Evolutionary conservation across 495 filamentous ascomycete species (phyloP), one percentile per base, ranked within the genome.

Genomic region (Penicillium argentinense): DNA sequence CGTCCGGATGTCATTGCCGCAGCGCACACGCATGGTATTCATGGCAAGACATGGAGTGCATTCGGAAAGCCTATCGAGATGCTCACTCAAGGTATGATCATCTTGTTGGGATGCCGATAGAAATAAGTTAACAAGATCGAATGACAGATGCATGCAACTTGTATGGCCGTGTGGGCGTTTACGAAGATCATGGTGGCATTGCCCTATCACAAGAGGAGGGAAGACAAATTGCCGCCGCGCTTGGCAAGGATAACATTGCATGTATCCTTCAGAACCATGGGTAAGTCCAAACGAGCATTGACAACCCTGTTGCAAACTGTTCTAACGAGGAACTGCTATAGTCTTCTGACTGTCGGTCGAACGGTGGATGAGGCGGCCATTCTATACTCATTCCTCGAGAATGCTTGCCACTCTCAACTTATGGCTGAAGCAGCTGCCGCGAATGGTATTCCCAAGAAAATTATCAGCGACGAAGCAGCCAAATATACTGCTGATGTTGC

Each of bases 201-300:
- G 84, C 83, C 9, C 60, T 88, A 12, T 82, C 82, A 21, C 66
- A 66, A 28, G 83, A 85, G 33, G 81, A 86, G 49, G 85, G 81
- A 0, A 61, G 66, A 39, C 60, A 77, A 33, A 86, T 88, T 51
- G 77, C 80, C 0, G 62, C 71, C 41, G 74, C 77, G 7, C 68
- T 87, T 16, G 84, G 85, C 11, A 63, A 74, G 39, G 75, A 81
- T 9, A 87, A 84, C 51, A 81, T 83, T 23, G 79, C 75, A 7
- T 73, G 68, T 42, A 84, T 87, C 33, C 59, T 87, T 9, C 81
- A 85, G 63, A 87, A 87, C 49, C 84, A 87, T 59, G 84, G 83
- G 68, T 72, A 24, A 49, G 59, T 51, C 13, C 1, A 14, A 18
- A 9, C 17, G n/a, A 33, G n/a, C 17, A 4, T n/a, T 8, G 3